A percentile compares a stretch with the other conserved stretches of the same genome.
phyloP scores from a whole-genome alignment of 495 filamentous ascomycete genomes.

The Lineolata rhizophorae region DNA sequence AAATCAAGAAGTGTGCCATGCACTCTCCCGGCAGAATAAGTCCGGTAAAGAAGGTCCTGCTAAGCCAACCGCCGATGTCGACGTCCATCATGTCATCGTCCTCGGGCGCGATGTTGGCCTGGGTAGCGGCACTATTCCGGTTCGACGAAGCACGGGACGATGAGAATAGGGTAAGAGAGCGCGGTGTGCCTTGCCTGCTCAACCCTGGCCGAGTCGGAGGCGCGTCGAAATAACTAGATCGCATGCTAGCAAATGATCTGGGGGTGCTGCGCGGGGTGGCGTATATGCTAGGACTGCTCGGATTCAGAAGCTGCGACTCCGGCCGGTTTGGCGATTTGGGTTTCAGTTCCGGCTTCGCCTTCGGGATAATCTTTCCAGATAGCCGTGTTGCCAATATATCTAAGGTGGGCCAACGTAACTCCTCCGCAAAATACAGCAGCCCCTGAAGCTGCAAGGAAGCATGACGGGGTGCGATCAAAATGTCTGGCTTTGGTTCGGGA shows the following conservation, averaged over 20 bases:
- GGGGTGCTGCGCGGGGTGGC: conserved; percentile 16
- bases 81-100: conserved; percentile 11
- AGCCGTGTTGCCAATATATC: conserved; percentile 22
- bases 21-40: conserved; percentile 57
- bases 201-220: too few relatives aligned
- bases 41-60: conserved; percentile 56
- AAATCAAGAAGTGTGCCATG: conserved; percentile 55
- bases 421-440: conserved; percentile 26
- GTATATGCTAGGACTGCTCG: conserved; percentile 14
- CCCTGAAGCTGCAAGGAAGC: conserved; percentile 26
- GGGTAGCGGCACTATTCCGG: not conserved
- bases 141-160: not conserved
- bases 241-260: conserved; percentile 3
- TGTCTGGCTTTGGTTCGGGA: conserved; percentile 8
- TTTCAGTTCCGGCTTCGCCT: too few relatives aligned
- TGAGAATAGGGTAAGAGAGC: conserved; percentile 4
- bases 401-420: conserved; percentile 27
- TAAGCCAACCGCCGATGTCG: conserved; percentile 50
- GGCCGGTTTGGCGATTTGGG: too few relatives aligned
- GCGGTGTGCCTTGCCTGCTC: conserved; percentile 4
- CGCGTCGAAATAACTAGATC: conserved; percentile 14
- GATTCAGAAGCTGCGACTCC: not conserved
- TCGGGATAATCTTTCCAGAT: conserved; percentile 22
- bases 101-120: conserved; percentile 2
- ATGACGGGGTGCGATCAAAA: conserved; percentile 19